A percentile compares a stretch with the other conserved stretches of the same genome.
Conservation (phyloP, 169 alveolate species). For the Cryptosporidium meleagridis region DNA sequence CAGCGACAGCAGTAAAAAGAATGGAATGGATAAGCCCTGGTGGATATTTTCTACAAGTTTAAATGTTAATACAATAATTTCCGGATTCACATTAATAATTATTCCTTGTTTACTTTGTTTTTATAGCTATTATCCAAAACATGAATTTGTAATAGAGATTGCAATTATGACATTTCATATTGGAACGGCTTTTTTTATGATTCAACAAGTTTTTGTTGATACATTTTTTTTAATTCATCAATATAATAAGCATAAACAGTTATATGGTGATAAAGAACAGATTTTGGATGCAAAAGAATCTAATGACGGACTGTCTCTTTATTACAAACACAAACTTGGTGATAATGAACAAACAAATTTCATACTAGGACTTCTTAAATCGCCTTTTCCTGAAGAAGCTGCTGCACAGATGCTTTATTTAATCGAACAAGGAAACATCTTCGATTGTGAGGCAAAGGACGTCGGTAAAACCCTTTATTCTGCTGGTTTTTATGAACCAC, state of each 20-base stretch:
- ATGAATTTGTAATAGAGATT: neutral
- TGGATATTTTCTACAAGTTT: conserved; percentile 42
- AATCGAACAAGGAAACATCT: conserved; percentile 61
- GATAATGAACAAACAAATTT: conserved; percentile 50
- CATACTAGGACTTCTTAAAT: conserved; percentile 33
- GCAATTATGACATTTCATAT: conserved; percentile 1
- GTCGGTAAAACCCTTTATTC: conserved; percentile 21
- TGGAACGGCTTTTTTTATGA: neutral
- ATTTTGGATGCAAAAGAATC: conserved; percentile 46
- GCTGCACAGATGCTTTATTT: conserved; percentile 73
- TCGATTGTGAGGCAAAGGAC: conserved; percentile 68
- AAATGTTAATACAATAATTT: neutral
- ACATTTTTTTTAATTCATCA: conserved; percentile 21
- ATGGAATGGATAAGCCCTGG: conserved; percentile 66
- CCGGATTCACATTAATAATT: neutral
- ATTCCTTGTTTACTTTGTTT: conserved; percentile 31
- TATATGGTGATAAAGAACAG: conserved; percentile 54
- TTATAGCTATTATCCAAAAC: conserved; percentile 29
- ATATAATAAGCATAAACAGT: conserved; percentile 47
- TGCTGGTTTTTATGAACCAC: conserved; percentile 74
- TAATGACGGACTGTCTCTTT: conserved; percentile 50
- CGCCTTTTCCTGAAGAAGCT: conserved; percentile 74
- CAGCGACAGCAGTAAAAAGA: conserved; percentile 4
- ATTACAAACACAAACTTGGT: conserved; percentile 65
- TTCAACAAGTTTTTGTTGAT: conserved; percentile 42